Evolutionary conservation across 148 eudicot species (phyloP).

Genomic region (Linanthus parryae): DNA sequence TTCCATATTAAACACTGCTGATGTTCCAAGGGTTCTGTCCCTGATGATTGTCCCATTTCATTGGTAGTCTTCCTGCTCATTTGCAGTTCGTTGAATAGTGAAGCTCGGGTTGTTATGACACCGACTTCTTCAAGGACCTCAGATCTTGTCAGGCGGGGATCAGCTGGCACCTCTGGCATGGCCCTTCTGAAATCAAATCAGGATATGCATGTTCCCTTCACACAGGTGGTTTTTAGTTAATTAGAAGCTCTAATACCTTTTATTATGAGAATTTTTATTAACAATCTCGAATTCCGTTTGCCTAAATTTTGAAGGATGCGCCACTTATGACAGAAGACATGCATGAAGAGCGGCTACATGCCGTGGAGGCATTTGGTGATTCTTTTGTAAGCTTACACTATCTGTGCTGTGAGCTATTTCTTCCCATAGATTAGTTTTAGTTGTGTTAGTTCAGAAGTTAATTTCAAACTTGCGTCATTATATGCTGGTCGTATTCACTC

Average conservation of each 20-base stretch:
- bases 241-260: not conserved
- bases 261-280: not conserved
- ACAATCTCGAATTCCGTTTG: slow-evolving; percentile 4
- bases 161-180: slow-evolving; percentile 63
- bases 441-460: not conserved
- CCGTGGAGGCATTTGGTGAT: slow-evolving; percentile 68
- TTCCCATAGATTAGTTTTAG: not conserved
- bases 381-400: slow-evolving; percentile 52
- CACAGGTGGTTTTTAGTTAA: slow-evolving; percentile 46
- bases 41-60: too few species aligned
- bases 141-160: slow-evolving; percentile 49
- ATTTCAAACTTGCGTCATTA: not conserved
- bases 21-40: too few species aligned
- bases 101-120: slow-evolving; percentile 11
- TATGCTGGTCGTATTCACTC: too few species aligned
- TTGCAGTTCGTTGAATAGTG: too few species aligned
- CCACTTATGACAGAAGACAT: slow-evolving; percentile 99
- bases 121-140: slow-evolving; percentile 23
- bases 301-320: slow-evolving; percentile 53
- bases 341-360: slow-evolving; percentile 91
- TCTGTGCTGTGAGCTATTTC: slow-evolving; percentile 7
- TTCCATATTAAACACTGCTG: too few species aligned
- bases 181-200: slow-evolving; percentile 67
- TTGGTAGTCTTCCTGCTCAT: too few species aligned
- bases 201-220: slow-evolving; percentile 80